A percentile compares a stretch with the other conserved stretches of the same genome.
These are phyloP conservation scores for Acanthamoeba healyi DNA, from an alignment of 208 protist genomes.

Conservation along the genomic window DNA sequence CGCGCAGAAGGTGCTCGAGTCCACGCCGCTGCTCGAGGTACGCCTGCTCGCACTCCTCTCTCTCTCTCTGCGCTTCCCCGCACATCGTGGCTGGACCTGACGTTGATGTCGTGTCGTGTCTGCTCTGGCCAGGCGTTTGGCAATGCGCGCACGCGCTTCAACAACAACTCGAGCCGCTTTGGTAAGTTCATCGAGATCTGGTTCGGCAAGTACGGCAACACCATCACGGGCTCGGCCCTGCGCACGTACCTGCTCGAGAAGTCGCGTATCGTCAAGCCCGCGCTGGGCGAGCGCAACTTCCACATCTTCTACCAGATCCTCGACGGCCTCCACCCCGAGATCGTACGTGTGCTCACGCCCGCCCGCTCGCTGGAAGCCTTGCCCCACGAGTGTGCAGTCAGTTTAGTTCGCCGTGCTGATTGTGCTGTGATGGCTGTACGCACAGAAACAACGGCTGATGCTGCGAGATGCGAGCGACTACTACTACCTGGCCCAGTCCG, in stretches of 20 bases:
- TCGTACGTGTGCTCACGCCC: neutral
- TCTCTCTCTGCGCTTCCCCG: neutral
- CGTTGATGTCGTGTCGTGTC: neutral
- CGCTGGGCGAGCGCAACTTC: constrained; percentile 95
- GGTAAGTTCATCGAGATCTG: constrained; percentile 89
- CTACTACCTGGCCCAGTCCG: constrained; percentile 89
- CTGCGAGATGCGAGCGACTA: constrained; percentile 82
- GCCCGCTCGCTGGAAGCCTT: neutral
- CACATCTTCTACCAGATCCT: constrained; percentile 96
- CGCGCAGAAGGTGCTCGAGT: constrained; percentile 59
- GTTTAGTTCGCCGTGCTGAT: too few species aligned
- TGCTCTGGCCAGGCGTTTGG: constrained; percentile 77
- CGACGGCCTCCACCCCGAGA: neutral
- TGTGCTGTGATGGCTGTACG: neutral
- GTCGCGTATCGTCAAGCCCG: constrained; percentile 76
- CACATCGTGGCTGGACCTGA: neutral
- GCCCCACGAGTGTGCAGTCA: too few species aligned
- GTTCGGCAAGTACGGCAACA: neutral
- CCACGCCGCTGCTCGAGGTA: constrained; percentile 71
- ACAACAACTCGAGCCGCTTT: constrained; percentile 90
- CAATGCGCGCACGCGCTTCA: constrained; percentile 87
- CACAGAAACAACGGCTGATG: neutral
- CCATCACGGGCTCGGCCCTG: constrained; percentile 36
- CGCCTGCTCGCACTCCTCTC: neutral
- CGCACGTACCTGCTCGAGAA: constrained; percentile 79